phyloP scores from a whole-genome alignment of 2,329 filamentous ascomycete genomes.

The Pseudocercospora crystallina region DNA sequence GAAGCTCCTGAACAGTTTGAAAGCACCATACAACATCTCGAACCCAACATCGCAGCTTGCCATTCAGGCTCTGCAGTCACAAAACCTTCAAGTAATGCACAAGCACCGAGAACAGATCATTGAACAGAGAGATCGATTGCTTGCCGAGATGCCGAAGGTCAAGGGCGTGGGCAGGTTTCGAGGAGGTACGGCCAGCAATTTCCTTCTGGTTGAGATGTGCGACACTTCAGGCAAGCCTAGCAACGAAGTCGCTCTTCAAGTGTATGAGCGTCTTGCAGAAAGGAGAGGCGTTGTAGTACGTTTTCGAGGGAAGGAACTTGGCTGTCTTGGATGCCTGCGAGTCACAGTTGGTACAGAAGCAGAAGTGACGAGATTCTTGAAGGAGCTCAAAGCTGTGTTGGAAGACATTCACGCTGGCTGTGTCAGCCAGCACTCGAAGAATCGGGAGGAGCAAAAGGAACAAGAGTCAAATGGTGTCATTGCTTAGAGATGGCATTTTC shows the following conservation, averaged over 20 bases:
- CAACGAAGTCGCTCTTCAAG: slow-evolving; percentile 72
- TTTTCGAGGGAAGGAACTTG: slow-evolving; percentile 89
- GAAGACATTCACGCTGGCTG: slow-evolving; percentile 47
- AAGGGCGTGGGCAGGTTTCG: slow-evolving; percentile 76
- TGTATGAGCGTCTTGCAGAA: slow-evolving; percentile 85
- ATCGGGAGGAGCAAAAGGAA: slow-evolving; percentile 47
- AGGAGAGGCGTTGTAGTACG: slow-evolving; percentile 85
- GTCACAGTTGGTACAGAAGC: slow-evolving; percentile 89
- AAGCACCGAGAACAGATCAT: slow-evolving; percentile 69
- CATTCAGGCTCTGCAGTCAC: slow-evolving; percentile 64
- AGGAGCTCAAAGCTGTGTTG: slow-evolving; percentile 60
- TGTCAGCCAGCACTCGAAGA: slow-evolving; percentile 28
- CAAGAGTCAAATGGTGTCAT: slow-evolving; percentile 51
- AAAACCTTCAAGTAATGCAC: slow-evolving; percentile 72
- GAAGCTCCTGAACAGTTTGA: slow-evolving; percentile 80
- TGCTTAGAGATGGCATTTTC: slow-evolving; percentile 28
- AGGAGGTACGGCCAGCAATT: slow-evolving; percentile 82
- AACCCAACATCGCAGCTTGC: slow-evolving; percentile 84
- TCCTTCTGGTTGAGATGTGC: slow-evolving; percentile 85
- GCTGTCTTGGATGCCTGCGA: slow-evolving; percentile 82
- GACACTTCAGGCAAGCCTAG: slow-evolving; percentile 70
- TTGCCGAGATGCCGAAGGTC: slow-evolving; percentile 71
- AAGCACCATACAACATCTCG: slow-evolving; percentile 94
- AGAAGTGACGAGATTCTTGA: slow-evolving; percentile 78
- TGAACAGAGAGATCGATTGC: slow-evolving; percentile 71